Conservation (phyloP, 2,329 filamentous ascomycete species). For the Parastagonospora avenae region DNA sequence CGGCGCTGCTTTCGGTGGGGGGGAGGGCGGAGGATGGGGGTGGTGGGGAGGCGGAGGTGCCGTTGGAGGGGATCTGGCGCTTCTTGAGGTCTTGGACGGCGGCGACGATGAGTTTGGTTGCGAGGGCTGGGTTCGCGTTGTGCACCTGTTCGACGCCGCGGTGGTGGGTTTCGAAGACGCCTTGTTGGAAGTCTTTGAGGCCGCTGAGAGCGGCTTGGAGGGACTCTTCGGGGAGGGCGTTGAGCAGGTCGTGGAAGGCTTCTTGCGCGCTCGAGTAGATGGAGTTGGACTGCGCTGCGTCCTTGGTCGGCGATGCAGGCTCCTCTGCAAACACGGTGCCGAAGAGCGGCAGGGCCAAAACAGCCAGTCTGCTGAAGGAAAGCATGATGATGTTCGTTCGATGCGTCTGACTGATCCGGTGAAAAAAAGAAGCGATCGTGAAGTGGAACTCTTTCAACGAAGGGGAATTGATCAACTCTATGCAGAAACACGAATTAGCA, state of each 20-base stretch:
- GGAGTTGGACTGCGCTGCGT: conserved; percentile 14
- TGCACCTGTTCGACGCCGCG: conserved; percentile 68
- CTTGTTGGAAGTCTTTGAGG: conserved; percentile 68
- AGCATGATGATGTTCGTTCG: conserved; percentile 28
- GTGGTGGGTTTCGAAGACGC: conserved; percentile 69
- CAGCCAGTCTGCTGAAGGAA: conserved; percentile 33
- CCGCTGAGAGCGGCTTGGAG: conserved; percentile 71
- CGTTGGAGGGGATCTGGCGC: conserved; percentile 44
- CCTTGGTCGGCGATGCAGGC: conserved; percentile 25
- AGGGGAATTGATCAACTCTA: conserved; percentile 10
- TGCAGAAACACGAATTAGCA: conserved; percentile 26
- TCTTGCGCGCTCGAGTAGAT: conserved; percentile 43
- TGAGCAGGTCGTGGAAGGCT: conserved; percentile 61
- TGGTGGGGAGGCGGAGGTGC: conserved; percentile 19
- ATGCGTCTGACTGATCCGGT: background rate
- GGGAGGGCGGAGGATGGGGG: conserved; percentile 6
- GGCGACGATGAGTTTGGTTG: conserved; percentile 66
- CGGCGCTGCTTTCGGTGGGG: conserved; percentile 6
- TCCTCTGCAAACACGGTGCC: conserved; percentile 26
- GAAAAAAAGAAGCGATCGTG: conserved; percentile 7
- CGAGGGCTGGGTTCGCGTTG: conserved; percentile 64
- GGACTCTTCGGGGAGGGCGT: conserved; percentile 62
- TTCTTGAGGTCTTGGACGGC: conserved; percentile 59
- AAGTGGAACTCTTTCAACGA: conserved; percentile 3
- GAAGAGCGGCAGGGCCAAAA: conserved; percentile 41